Evolutionary conservation across 2,329 filamentous ascomycete genomes (phyloP).

Genomic region (Corynespora cassiicola): DNA sequence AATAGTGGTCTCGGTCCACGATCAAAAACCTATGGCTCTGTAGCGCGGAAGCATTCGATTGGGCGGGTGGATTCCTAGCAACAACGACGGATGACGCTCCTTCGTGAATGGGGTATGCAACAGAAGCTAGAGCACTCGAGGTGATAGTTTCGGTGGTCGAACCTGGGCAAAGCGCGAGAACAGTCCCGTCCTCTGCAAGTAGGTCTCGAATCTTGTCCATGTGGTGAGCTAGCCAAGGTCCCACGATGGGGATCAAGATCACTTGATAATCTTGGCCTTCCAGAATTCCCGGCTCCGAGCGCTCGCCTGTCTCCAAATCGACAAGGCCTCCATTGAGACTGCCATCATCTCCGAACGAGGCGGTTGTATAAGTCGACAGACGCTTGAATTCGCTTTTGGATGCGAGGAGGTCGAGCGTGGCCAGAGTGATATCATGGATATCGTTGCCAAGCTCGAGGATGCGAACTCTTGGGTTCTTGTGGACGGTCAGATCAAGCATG

Average conservation of each 20-base stretch:
- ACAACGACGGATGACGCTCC: background rate
- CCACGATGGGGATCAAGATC: slow-evolving; percentile 1
- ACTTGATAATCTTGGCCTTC: background rate
- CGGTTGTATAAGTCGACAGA: slow-evolving; percentile 10
- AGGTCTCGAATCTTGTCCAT: background rate
- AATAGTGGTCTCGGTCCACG: background rate
- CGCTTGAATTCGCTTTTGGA: slow-evolving; percentile 1
- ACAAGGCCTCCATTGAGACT: slow-evolving; percentile 2
- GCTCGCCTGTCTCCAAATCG: slow-evolving; percentile 5
- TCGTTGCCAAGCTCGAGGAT: slow-evolving; percentile 7
- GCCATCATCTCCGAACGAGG: slow-evolving; percentile 8
- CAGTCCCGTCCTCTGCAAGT: background rate
- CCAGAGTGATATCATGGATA: slow-evolving; percentile 4
- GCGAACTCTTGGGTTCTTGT: slow-evolving; percentile 1
- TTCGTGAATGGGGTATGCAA: slow-evolving; percentile 1
- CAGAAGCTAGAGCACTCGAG: background rate
- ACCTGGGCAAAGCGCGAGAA: background rate
- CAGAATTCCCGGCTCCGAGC: background rate
- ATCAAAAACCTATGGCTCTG: background rate
- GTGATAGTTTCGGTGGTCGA: background rate
- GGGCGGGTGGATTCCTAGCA: background rate
- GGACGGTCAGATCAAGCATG: background rate
- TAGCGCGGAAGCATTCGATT: too few species aligned
- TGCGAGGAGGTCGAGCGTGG: background rate
- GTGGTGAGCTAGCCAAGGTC: background rate